Percentiles rank a stretch among this genome's conserved stretches.
Conservation (phyloP, 2,329 filamentous ascomycete genomes). For the Neocucurbitaria cava region DNA sequence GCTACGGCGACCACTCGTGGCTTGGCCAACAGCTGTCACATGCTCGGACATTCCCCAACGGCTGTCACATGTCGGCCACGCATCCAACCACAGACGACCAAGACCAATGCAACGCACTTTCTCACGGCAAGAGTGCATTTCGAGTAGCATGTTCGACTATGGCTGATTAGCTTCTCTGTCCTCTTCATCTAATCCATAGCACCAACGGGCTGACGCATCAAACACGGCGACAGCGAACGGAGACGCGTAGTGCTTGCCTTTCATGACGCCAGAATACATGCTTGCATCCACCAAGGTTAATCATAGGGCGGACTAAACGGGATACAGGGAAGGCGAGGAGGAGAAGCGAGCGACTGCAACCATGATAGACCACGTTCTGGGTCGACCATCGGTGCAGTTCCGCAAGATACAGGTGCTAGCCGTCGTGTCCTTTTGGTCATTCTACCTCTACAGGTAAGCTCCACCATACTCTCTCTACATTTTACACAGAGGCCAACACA, state of each 20-base stretch:
- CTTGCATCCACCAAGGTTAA: neutral
- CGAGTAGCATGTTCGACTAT: conserved; percentile 19
- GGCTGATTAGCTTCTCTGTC: conserved; percentile 12
- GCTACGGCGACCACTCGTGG: too few relatives aligned
- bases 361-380: conserved; percentile 81
- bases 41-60: conserved; percentile 18
- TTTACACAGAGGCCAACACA: conserved; percentile 21
- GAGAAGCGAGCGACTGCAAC: conserved; percentile 2
- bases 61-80: conserved; percentile 31
- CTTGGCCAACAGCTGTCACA: conserved; percentile 27
- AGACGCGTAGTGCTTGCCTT: conserved; percentile 14
- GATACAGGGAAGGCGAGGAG: neutral
- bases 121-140: conserved; percentile 12
- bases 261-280: conserved; percentile 18
- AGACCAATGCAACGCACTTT: conserved; percentile 24
- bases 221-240: neutral
- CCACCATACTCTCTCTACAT: neutral
- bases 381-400: conserved; percentile 88
- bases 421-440: conserved; percentile 89
- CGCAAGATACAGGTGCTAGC: conserved; percentile 90
- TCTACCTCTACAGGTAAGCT: conserved; percentile 77
- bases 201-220: conserved; percentile 5
- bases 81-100: conserved; percentile 23
- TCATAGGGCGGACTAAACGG: conserved; percentile 3
- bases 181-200: neutral